Percentiles rank a stretch among this genome's conserved stretches.
Evolutionary conservation across 129 eudicot species (phyloP).

Genomic region (Daucus carota): DH1_v3.0 NC_030387.2:23640501-23641000

Average conservation of each 20-base stretch:
- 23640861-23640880: no score
- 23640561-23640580: no score
- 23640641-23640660: conserved; percentile 89
- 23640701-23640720: conserved; percentile 86
- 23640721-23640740: conserved; percentile 86
- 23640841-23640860: no score
- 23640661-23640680: conserved; percentile 76
- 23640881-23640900: no score
- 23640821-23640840: no score
- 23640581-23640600: no score
- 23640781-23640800: no score
- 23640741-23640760: conserved; percentile 89
- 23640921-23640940: background rate
- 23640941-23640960: background rate
- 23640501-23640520: conserved; percentile 75
- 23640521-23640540: conserved; percentile 84
- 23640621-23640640: conserved; percentile 35
- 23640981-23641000: background rate
- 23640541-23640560: no score
- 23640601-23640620: background rate
- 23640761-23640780: conserved; percentile 87
- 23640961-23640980: background rate
- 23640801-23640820: no score
- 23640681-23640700: conserved; percentile 90
- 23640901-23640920: no score